Percentiles rank a stretch among this genome's conserved stretches.
Evolutionary conservation across 1,284 basidiomycete genomes (phyloP).

Genomic region (Tilletia caries): DNA sequence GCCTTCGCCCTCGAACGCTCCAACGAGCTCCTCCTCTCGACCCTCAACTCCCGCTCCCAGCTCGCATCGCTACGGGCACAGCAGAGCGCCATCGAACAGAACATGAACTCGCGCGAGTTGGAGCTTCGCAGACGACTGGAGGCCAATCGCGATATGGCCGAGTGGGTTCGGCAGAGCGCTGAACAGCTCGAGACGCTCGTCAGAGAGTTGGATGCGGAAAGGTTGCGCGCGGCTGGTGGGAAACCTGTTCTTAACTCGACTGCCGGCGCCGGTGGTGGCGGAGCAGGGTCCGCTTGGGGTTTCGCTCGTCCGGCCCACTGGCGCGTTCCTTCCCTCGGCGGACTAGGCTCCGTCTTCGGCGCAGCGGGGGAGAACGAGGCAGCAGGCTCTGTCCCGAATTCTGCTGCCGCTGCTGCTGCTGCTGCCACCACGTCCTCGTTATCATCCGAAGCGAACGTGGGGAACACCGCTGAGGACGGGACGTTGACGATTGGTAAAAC

Average conservation of each 20-base stretch:
- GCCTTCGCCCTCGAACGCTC: constrained; percentile 8
- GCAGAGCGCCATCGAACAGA: background rate
- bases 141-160: background rate
- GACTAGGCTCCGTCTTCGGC: constrained; percentile 1
- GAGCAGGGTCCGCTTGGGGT: background rate
- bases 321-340: constrained; percentile 7
- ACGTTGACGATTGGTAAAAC: constrained; percentile 40
- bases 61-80: constrained; percentile 6
- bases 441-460: background rate
- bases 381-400: background rate
- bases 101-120: constrained; percentile 10
- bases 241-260: too few relatives aligned
- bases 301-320: background rate
- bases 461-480: constrained; percentile 29
- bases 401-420: background rate
- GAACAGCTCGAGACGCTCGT: constrained; percentile 1
- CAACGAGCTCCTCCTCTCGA: constrained; percentile 6
- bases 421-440: background rate
- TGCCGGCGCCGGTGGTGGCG: background rate
- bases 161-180: constrained; percentile 10
- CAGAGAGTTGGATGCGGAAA: background rate
- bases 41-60: background rate
- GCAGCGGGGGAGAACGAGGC: background rate
- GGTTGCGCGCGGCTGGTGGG: background rate
- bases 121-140: background rate